These are phyloP conservation scores for Colletotrichum simmondsii DNA, from an alignment of 2,329 filamentous ascomycete genomes.

Conservation along the genomic window DNA sequence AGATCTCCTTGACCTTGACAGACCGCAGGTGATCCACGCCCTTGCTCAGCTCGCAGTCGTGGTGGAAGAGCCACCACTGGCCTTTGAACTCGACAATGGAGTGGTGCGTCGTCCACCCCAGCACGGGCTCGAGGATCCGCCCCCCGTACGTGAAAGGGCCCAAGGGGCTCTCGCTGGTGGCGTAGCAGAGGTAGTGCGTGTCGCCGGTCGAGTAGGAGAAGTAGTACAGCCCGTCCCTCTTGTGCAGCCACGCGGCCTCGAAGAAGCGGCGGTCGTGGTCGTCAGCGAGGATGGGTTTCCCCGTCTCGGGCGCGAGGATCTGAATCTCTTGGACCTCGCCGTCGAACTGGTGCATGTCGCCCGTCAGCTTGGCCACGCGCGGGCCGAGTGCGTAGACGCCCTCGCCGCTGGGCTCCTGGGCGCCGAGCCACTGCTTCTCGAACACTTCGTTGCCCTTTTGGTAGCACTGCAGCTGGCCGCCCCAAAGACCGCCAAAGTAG, in stretches of 20 bases:
- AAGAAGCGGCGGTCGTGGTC: constrained; percentile 83
- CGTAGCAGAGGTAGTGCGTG: constrained; percentile 79
- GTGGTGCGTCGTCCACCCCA: constrained; percentile 86
- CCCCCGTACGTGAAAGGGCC: constrained; percentile 81
- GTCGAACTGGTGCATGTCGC: constrained; percentile 74
- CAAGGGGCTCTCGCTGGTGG: constrained; percentile 69
- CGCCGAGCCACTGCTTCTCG: constrained; percentile 63
- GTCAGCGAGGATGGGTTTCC: constrained; percentile 68
- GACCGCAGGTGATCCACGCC: constrained; percentile 78
- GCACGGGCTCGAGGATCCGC: constrained; percentile 77
- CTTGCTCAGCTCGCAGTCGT: constrained; percentile 75
- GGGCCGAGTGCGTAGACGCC: constrained; percentile 71
- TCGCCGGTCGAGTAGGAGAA: constrained; percentile 84
- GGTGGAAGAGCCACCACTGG: constrained; percentile 81
- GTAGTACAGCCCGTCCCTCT: constrained; percentile 76
- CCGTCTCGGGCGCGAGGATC: constrained; percentile 72
- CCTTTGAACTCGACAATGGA: constrained; percentile 79
- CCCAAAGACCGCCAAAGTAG: constrained; percentile 86
- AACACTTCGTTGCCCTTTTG: constrained; percentile 63
- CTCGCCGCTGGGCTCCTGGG: constrained; percentile 68
- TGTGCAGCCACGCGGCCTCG: constrained; percentile 85
- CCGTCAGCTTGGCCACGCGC: constrained; percentile 71
- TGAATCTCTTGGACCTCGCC: constrained; percentile 66
- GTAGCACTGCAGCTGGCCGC: constrained; percentile 84
- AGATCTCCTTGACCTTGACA: constrained; percentile 81